A percentile compares a stretch with the other conserved stretches of the same genome.
Conservation (phyloP, 1,284 basidiomycete genomes). For the Ustilago nuda region DNA sequence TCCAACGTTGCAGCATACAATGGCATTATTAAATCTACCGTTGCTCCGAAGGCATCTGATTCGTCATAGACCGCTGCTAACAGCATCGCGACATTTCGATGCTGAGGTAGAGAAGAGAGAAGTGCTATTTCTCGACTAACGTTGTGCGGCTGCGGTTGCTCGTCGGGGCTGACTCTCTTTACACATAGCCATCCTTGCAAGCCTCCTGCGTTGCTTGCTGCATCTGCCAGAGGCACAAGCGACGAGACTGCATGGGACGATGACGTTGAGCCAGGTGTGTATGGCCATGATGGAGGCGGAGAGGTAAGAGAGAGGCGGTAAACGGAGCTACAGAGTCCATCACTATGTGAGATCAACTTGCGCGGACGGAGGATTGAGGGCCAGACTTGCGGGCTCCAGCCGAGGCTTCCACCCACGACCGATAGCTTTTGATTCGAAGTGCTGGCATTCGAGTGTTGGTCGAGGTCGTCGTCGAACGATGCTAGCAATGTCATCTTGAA, state of each 20-base stretch:
- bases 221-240: neutral
- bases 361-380: neutral
- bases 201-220: constrained; percentile 6
- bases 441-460: neutral
- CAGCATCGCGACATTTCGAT: constrained; percentile 40
- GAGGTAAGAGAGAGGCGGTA: constrained; percentile 21
- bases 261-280: neutral
- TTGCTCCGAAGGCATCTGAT: constrained; percentile 48
- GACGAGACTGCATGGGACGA: neutral
- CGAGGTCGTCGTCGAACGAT: neutral
- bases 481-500: neutral
- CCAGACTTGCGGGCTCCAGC: neutral
- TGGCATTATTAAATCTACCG: constrained; percentile 52
- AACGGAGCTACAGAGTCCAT: constrained; percentile 28
- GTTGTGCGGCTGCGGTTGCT: constrained; percentile 55
- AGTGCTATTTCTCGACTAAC: constrained; percentile 48
- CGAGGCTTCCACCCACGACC: neutral
- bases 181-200: constrained; percentile 43
- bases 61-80: constrained; percentile 54
- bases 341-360: constrained; percentile 26
- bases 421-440: neutral
- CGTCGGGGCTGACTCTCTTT: constrained; percentile 55
- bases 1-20: constrained; percentile 49
- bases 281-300: constrained; percentile 8
- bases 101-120: constrained; percentile 16